Percentiles rank a stretch among this genome's conserved stretches.
Conservation (phyloP, 768 basidiomycete genomes). For the Mycena albidolilacea region DNA sequence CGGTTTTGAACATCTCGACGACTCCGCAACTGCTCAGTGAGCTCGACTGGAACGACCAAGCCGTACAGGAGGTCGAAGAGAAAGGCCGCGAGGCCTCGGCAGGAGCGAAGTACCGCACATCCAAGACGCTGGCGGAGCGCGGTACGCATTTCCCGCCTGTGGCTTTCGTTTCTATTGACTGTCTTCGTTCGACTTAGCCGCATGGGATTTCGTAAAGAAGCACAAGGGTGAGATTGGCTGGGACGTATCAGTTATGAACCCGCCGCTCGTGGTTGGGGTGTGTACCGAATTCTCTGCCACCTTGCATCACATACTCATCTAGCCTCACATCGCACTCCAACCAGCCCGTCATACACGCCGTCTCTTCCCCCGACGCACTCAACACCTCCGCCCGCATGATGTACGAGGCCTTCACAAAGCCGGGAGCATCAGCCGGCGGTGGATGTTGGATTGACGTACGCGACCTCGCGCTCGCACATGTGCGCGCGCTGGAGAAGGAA, state of each 20-base stretch:
- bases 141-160: constrained; percentile 45
- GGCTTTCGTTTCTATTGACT: neutral
- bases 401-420: constrained; percentile 49
- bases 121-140: constrained; percentile 74
- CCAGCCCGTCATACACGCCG: constrained; percentile 57
- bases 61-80: constrained; percentile 62
- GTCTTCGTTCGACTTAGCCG: constrained; percentile 47
- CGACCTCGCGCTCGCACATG: constrained; percentile 69
- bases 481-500: constrained; percentile 60
- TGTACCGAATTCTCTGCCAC: neutral
- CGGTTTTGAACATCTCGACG: constrained; percentile 53
- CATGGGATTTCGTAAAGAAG: constrained; percentile 58
- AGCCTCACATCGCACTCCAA: neutral
- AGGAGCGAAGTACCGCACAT: constrained; percentile 65
- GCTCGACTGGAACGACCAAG: constrained; percentile 71
- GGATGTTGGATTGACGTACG: constrained; percentile 60
- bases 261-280: constrained; percentile 62
- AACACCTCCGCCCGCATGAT: constrained; percentile 54
- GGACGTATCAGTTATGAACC: constrained; percentile 69
- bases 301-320: neutral
- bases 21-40: constrained; percentile 56
- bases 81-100: constrained; percentile 62
- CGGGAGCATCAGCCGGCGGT: constrained; percentile 41
- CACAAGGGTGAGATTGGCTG: constrained; percentile 59
- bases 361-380: constrained; percentile 48